Percentiles rank a stretch among this genome's conserved stretches.
Evolutionary conservation across 768 basidiomycete species (phyloP).

Genomic region (Auricularia heimuer): DNA sequence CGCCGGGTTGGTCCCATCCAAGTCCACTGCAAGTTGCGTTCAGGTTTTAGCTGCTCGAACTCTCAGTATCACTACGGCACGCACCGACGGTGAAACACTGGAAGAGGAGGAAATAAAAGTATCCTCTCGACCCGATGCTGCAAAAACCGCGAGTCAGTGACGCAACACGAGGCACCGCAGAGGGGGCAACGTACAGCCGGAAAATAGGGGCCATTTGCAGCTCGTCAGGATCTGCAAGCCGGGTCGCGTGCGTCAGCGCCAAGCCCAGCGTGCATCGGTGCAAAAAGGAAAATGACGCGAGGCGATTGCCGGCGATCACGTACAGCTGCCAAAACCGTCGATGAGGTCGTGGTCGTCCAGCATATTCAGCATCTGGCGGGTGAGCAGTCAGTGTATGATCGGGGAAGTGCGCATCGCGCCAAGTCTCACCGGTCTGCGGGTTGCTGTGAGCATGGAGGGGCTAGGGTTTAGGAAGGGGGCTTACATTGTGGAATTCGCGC

Average conservation of each 20-base stretch:
- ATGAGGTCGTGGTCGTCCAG: conserved; percentile 39
- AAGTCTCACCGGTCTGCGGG: background rate
- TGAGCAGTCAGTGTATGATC: background rate
- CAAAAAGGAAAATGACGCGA: background rate
- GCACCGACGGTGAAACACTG: conserved; percentile 82
- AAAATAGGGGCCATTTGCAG: conserved; percentile 67
- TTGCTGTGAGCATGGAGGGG: background rate
- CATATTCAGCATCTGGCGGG: conserved; percentile 23
- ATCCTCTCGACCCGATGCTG: conserved; percentile 76
- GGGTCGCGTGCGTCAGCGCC: conserved; percentile 3
- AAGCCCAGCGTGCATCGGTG: background rate
- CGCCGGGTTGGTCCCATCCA: conserved; percentile 63
- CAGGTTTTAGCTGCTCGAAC: background rate
- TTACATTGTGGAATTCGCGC: conserved; percentile 85
- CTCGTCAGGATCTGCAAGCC: conserved; percentile 62
- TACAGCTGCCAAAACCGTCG: conserved; percentile 78
- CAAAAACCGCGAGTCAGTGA: conserved; percentile 13
- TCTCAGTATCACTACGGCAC: conserved; percentile 15
- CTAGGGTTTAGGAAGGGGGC: conserved; percentile 18
- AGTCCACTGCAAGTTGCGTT: conserved; percentile 34
- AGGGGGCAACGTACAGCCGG: conserved; percentile 35
- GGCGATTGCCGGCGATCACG: conserved; percentile 18
- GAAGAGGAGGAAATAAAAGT: conserved; percentile 90
- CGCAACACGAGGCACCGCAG: conserved; percentile 6
- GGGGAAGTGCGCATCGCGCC: background rate